Evolutionary conservation across 805 yeast species (phyloP), one percentile per base, ranked within the genome.

Genomic region (Pichia insulana): DNA sequence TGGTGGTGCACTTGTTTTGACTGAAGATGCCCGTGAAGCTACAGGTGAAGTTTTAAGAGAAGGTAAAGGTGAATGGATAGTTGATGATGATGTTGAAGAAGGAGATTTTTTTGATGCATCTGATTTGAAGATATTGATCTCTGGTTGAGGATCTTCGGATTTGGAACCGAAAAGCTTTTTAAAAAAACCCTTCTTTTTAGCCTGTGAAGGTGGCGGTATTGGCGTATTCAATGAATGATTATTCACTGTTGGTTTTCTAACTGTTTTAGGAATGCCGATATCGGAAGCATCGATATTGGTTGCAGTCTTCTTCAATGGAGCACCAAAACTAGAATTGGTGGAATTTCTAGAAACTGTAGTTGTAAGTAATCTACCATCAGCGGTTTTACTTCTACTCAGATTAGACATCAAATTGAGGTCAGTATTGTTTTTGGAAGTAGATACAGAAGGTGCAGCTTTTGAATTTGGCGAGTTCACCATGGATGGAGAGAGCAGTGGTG

Each of bases 81-180:
- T 16, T 12, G 40, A 30, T 10, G 40, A 30, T 10, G 40, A 8
- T 19, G 15, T 37, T 1, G 30, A 11, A 12, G 31, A 12, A 7
- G 13, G 31, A 28, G 31, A 11, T 7, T 6, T 12, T 4, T 28
- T 28, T n/a, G 31, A 12, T 22, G 25, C 25, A 7, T 28, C 31
- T 3, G 15, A 12, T 8, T 15, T 13, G 32, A 18, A 36, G 26
- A 39, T 32, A 17, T 27, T 30, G 4, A 22, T 15, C 22, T 43
- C 46, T 7, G 37, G 31, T 40, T 35, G 48, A 3, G 41, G 15
- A 10, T 51, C 56, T 2, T 48, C 49, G 7, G 46, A 43, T 15
- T 48, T 54, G 18, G 43, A 39, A n/a, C 57, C 58, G 45, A 62
- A 61, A 16, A 57, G 40, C 25, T 53, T 56, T 40, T 55, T 54